phyloP scores from a whole-genome alignment of 805 yeast species.

The Candida tibetensis region DNA sequence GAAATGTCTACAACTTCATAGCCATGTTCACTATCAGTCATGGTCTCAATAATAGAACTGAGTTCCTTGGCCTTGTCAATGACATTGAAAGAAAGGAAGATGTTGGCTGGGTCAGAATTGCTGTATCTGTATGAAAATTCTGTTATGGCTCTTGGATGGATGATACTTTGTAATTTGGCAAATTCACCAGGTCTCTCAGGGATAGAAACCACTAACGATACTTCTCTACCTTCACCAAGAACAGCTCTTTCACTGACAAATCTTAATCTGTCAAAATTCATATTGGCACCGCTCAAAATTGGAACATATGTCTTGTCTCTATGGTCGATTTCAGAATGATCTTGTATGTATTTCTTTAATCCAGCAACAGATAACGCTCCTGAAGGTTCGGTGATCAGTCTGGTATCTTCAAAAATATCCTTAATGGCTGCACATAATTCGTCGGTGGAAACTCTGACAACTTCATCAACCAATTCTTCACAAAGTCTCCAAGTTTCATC shows the following conservation, averaged over 20 bases:
- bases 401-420: constrained; percentile 93
- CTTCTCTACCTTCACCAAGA: constrained; percentile 97
- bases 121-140: constrained; percentile 89
- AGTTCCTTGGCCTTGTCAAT: constrained; percentile 73
- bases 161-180: constrained; percentile 65
- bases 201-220: constrained; percentile 82
- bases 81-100: constrained; percentile 86
- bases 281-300: constrained; percentile 91
- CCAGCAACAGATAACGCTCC: constrained; percentile 98
- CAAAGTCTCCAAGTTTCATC: constrained; percentile 87
- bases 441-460: constrained; percentile 81
- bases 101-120: constrained; percentile 57
- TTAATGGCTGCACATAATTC: constrained; percentile 96
- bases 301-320: constrained; percentile 72
- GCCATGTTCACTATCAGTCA: constrained; percentile 62
- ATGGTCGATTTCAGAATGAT: constrained; percentile 70
- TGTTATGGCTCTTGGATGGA: constrained; percentile 87
- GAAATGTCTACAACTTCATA: constrained; percentile 75
- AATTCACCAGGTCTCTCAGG: constrained; percentile 95
- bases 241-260: constrained; percentile 97
- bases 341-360: constrained; percentile 71
- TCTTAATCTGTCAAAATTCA: constrained; percentile 95
- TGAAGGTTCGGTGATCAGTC: constrained; percentile 92
- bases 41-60: constrained; percentile 53
- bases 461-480: constrained; percentile 79